Evolutionary conservation across 371 early-diverging fungal species (phyloP), one percentile per base, ranked within the genome.

Genomic region (Mortierella sp.): DNA sequence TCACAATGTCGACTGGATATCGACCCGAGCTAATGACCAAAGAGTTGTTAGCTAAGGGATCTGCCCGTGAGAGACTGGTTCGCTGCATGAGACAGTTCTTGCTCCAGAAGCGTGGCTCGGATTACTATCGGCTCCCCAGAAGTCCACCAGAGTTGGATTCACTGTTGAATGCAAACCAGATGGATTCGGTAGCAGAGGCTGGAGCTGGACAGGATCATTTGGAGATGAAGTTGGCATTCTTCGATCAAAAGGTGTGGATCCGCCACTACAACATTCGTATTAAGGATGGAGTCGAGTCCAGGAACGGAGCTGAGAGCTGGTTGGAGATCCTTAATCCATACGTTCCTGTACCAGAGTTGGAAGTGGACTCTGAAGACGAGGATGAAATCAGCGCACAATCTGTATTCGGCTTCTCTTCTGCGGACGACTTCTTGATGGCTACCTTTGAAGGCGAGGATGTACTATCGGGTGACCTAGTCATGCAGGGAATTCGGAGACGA

Each of bases 271-370:
- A 76, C 42, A 52, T 70, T 46, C 60, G 59, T 38, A 61, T 76
- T 59, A 58, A 69, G 19, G 78, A 66, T 41, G 64, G 70, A 3
- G 2, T 61, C 3, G 70, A 76, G 19, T 58, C 58, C 47, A 70
- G 30, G 60, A 66, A 76, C 26, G 78, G 78, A 2, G 52, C 52
- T 7, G 78, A 76, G 48, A 65, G 56, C 16, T 76, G 78, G 78
- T 12, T 48, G 12, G 78, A 76, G 48, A 62, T 76, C 34, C 59
- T 76, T 14, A 46, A 54, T n/a, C 78, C 70, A 2, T 62, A 45
- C 19, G 43, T 46, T n/a, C 14, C 64, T 8, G 58, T 62, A 16
- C 3, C 58, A 0, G 67, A 69, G 28, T 12, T 34, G 14, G 71
- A 64, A 2, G 10, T 48, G 3, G 67, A 61, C 23, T 38, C 50